Evolutionary conservation across 176 grass and related monocot genomes (phyloP).

Genomic region (Phyllostachys edulis): DNA sequence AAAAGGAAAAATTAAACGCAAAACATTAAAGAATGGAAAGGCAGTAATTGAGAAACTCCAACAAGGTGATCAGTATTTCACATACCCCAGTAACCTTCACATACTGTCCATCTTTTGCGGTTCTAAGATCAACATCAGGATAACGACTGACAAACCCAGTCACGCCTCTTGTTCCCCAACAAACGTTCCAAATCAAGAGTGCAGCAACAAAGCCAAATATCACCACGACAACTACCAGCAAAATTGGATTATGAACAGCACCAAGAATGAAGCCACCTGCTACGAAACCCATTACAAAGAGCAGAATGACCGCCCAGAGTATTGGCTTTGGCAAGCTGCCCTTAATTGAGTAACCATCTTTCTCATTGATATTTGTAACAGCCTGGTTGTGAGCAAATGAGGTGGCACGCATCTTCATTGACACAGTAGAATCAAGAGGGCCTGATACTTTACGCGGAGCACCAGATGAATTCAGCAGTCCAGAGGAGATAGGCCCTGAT

Average conservation of each 20-base stretch:
- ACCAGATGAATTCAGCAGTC: slow-evolving; percentile 63
- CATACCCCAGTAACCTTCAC: slow-evolving; percentile 96
- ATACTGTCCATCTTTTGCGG: slow-evolving; percentile 76
- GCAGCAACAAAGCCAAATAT: slow-evolving; percentile 53
- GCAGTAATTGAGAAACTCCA: background rate
- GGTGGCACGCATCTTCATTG: slow-evolving; percentile 55
- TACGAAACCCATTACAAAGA: slow-evolving; percentile 66
- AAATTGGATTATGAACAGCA: slow-evolving; percentile 53
- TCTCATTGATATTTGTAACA: slow-evolving; percentile 61
- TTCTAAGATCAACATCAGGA: slow-evolving; percentile 89
- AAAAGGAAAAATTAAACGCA: background rate
- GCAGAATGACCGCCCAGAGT: slow-evolving; percentile 49
- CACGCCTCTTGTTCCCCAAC: slow-evolving; percentile 57
- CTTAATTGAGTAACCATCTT: slow-evolving; percentile 60
- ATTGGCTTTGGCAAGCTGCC: slow-evolving; percentile 54
- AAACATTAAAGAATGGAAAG: background rate
- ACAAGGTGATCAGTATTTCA: slow-evolving; percentile 16
- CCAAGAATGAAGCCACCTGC: slow-evolving; percentile 71
- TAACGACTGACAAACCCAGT: slow-evolving; percentile 55
- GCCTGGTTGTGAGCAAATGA: slow-evolving; percentile 70
- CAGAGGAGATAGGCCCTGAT: slow-evolving; percentile 78
- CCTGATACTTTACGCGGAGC: slow-evolving; percentile 59
- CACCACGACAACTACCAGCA: slow-evolving; percentile 54
- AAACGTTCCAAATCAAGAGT: slow-evolving; percentile 65
- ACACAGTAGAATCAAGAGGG: slow-evolving; percentile 50